phyloP scores from a whole-genome alignment of 495 filamentous ascomycete genomes.

The Platismatia glauca region DNA sequence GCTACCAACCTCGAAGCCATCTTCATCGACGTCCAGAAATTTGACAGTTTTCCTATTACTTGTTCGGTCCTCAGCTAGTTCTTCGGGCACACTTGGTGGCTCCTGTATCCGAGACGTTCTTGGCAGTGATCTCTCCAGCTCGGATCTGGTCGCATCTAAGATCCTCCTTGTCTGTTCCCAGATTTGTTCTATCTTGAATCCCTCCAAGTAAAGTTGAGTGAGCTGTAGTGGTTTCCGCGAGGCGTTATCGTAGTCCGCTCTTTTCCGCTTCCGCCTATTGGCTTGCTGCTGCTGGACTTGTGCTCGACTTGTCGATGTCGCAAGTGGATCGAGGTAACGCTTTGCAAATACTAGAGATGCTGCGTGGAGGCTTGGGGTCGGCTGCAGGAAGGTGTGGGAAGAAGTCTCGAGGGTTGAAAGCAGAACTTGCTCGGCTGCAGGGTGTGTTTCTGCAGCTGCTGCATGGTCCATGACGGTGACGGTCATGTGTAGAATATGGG shows the following conservation, averaged over 20 bases:
- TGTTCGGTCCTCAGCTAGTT: not conserved
- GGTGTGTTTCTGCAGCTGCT: conserved; percentile 11
- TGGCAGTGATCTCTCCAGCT: conserved; percentile 38
- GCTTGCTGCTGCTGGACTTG: conserved; percentile 50
- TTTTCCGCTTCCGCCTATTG: conserved; percentile 58
- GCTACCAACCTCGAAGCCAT: conserved; percentile 41
- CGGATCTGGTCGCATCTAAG: conserved; percentile 46
- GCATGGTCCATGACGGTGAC: not conserved
- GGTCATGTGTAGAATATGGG: not conserved
- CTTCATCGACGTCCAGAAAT: conserved; percentile 34
- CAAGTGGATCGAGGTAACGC: conserved; percentile 65
- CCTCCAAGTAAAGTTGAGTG: conserved; percentile 69
- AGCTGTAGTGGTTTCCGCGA: conserved; percentile 30
- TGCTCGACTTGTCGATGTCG: conserved; percentile 55
- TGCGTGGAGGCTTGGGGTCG: conserved; percentile 50
- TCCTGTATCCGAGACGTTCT: conserved; percentile 2
- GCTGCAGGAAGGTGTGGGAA: conserved; percentile 59
- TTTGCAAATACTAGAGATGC: conserved; percentile 64
- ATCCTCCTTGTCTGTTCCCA: conserved; percentile 90
- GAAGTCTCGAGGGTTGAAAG: conserved; percentile 39
- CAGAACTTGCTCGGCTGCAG: conserved; percentile 26
- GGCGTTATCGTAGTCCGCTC: conserved; percentile 33
- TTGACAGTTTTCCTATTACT: conserved; percentile 25
- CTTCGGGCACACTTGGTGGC: not conserved
- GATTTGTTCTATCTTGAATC: conserved; percentile 80